Percentiles rank a stretch among this genome's conserved stretches.
These are phyloP conservation scores for Cystobasidium ongulense DNA, from an alignment of 768 basidiomycete species.

Conservation along the genomic window DNA sequence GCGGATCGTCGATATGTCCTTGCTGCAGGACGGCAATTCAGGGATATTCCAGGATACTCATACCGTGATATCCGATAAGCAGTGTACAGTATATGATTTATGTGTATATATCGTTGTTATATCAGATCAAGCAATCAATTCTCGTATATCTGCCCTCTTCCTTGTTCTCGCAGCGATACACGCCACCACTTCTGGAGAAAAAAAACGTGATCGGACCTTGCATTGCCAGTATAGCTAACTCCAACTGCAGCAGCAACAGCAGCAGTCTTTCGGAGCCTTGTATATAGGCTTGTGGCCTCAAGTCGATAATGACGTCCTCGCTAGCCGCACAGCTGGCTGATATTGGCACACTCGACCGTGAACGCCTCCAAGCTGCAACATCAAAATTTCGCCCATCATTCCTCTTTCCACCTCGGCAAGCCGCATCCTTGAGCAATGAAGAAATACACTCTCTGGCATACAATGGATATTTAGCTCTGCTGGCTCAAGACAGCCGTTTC, in stretches of 20 bases:
- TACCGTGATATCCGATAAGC: slow-evolving; percentile 16
- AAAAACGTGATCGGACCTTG: slow-evolving; percentile 1
- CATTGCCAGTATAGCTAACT: too few relatives aligned
- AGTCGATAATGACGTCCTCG: slow-evolving; percentile 2
- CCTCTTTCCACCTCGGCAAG: slow-evolving; percentile 47
- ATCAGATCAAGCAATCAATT: background rate
- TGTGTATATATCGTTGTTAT: background rate
- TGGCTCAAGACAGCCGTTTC: slow-evolving; percentile 66
- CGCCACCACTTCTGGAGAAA: background rate
- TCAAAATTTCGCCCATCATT: slow-evolving; percentile 42
- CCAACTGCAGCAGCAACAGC: background rate
- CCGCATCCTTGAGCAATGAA: slow-evolving; percentile 57
- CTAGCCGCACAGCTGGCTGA: slow-evolving; percentile 31
- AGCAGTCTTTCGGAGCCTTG: background rate
- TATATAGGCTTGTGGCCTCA: background rate
- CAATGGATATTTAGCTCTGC: slow-evolving; percentile 76
- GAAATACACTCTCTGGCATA: slow-evolving; percentile 80
- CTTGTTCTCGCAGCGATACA: too few relatives aligned
- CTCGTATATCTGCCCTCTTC: background rate
- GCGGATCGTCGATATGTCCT: slow-evolving; percentile 14
- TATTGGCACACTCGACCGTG: slow-evolving; percentile 18
- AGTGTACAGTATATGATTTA: background rate
- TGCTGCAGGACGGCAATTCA: slow-evolving; percentile 19
- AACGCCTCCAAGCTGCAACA: background rate
- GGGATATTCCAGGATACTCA: slow-evolving; percentile 13